Conservation (phyloP, 1,284 basidiomycete species). For the Cerrena zonata region DNA sequence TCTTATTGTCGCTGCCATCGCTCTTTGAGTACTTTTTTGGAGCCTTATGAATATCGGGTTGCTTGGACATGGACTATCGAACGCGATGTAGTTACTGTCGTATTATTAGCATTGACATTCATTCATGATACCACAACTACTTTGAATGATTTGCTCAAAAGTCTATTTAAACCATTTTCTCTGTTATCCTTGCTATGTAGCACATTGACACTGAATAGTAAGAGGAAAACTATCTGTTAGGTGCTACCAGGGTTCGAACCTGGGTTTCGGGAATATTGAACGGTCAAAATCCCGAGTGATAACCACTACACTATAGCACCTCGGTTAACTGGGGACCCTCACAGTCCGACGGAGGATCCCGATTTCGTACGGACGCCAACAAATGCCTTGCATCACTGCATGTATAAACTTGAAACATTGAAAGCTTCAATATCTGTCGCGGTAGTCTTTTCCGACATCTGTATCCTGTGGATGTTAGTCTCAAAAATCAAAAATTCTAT, state of each 20-base stretch:
- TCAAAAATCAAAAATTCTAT: too few relatives aligned
- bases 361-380: too few relatives aligned
- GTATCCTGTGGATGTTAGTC: too few relatives aligned
- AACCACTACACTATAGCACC: constrained; percentile 24
- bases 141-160: not conserved
- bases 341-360: too few relatives aligned
- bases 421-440: too few relatives aligned
- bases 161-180: not conserved
- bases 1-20: constrained; percentile 2
- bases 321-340: too few relatives aligned
- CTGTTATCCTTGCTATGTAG: not conserved
- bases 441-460: too few relatives aligned
- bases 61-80: not conserved
- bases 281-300: constrained; percentile 23
- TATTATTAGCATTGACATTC: not conserved
- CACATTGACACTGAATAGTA: too few relatives aligned
- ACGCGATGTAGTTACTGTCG: not conserved
- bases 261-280: constrained; percentile 17
- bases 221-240: constrained; percentile 1
- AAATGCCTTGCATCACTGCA: too few relatives aligned
- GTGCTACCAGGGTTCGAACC: constrained; percentile 23
- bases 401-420: too few relatives aligned
- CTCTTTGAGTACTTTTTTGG: constrained; percentile 14
- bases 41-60: not conserved
- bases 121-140: not conserved